Evolutionary conservation across 805 yeast genomes (phyloP).

Genomic region (Saccharomycopsis amapae): DNA sequence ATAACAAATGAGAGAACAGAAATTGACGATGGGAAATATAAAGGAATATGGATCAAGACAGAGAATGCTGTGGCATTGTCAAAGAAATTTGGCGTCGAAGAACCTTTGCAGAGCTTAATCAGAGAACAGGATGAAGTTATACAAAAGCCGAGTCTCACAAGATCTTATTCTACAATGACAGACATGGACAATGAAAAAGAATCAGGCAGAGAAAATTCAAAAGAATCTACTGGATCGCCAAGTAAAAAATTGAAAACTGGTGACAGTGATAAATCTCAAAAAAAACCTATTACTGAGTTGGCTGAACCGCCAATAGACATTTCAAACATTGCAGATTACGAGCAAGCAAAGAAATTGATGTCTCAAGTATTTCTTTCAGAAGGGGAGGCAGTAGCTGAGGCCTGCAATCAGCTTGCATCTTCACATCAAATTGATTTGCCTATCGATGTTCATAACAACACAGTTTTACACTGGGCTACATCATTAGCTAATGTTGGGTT

Average conservation of each 20-base stretch:
- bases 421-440: slow-evolving; percentile 50
- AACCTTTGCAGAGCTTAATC: slow-evolving; percentile 6
- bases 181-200: slow-evolving; percentile 28
- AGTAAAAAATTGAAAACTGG: slow-evolving; percentile 29
- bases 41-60: slow-evolving; percentile 20
- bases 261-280: not conserved
- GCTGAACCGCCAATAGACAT: slow-evolving; percentile 31
- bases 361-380: slow-evolving; percentile 45
- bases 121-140: slow-evolving; percentile 2
- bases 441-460: slow-evolving; percentile 88
- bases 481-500: slow-evolving; percentile 73
- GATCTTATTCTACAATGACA: slow-evolving; percentile 28
- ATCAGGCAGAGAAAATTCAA: not conserved
- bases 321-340: slow-evolving; percentile 28
- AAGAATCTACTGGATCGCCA: slow-evolving; percentile 29
- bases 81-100: slow-evolving; percentile 4
- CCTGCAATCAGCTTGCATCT: slow-evolving; percentile 26
- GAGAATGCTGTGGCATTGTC: slow-evolving; percentile 12
- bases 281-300: not conserved
- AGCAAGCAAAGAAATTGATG: slow-evolving; percentile 37
- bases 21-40: slow-evolving; percentile 18
- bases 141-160: slow-evolving; percentile 2
- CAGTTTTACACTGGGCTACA: slow-evolving; percentile 94
- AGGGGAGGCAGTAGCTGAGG: slow-evolving; percentile 27
- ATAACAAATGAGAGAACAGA: slow-evolving; percentile 3